Evolutionary conservation across 768 basidiomycete genomes (phyloP).

Genomic region (Crucibulum laeve): DNA sequence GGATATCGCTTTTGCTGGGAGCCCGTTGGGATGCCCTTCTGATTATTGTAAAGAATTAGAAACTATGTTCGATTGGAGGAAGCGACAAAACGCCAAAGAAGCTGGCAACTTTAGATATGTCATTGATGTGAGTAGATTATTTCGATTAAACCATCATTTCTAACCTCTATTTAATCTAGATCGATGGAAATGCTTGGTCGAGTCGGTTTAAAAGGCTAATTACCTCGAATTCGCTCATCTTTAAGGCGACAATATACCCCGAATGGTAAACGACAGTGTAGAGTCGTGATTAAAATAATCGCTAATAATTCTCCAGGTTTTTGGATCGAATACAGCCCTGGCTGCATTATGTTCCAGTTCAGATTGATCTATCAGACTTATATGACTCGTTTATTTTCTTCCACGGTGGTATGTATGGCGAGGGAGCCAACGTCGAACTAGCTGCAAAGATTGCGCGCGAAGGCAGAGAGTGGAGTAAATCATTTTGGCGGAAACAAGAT

Average conservation of each 20-base stretch:
- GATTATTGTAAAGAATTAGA: conserved; percentile 38
- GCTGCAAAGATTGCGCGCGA: conserved; percentile 44
- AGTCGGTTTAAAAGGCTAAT: conserved; percentile 63
- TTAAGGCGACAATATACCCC: conserved; percentile 70
- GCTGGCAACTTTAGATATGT: conserved; percentile 61
- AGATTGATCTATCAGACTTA: conserved; percentile 61
- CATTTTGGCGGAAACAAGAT: conserved; percentile 46
- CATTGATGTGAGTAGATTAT: conserved; percentile 38
- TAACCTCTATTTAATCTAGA: conserved; percentile 19
- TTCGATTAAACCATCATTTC: background rate
- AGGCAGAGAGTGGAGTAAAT: conserved; percentile 26
- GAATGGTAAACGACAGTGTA: too few relatives aligned
- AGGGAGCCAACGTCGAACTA: conserved; percentile 55
- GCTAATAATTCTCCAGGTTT: conserved; percentile 31
- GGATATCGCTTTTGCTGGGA: conserved; percentile 55
- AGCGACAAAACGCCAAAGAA: conserved; percentile 35
- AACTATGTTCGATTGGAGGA: conserved; percentile 45
- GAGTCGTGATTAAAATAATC: background rate
- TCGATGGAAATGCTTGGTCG: conserved; percentile 68
- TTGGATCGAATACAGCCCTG: conserved; percentile 57
- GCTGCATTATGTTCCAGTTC: conserved; percentile 73
- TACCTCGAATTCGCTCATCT: conserved; percentile 56
- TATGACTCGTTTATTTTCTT: conserved; percentile 74
- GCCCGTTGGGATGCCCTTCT: conserved; percentile 35
- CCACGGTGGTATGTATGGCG: conserved; percentile 54